Base-by-base conservation (phyloP, 192 early-diverging fungal species). In the Coemansia sp. region DNA sequence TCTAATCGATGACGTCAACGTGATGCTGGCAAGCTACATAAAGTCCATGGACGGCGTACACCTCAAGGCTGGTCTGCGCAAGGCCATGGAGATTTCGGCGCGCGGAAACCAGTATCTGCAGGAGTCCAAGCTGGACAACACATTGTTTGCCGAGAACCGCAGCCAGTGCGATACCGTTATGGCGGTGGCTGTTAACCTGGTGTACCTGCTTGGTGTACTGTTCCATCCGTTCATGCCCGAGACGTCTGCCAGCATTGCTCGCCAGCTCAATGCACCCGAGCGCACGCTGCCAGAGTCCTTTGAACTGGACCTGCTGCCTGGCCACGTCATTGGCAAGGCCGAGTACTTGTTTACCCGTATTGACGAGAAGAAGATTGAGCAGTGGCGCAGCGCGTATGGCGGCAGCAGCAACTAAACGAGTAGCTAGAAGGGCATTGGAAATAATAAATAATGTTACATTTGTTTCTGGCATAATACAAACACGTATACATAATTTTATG, bases 71-170 rank as follows among this genome's bases (percentile, higher is more conserved):
- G 97, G 80, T n/a, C 73, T 99, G 15, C 78, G 77, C 48, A 61
- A 83, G 14, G 90, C 87, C 53, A 97, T 97, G 95, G 90, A 91
- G 51, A 90, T 99, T 45, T 94, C 94, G 18, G 86, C 88, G 4
- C 87, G 87, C 24, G 97, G 95, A 25, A 99, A 99, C 78, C 80
- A 74, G 46, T 99, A 96, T 65, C 77, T 99, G 35, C 97, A 99
- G 69, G 89, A 93, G 42, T 87, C 88, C 73, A 86, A 87, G 50
- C 81, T 96, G 34, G 94, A 94, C 71, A 97, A 96, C 68, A 71
- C 81, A 28, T 73, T 98, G 19, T 98, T 95, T 53, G 63, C 64
- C 28, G 83, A 90, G 30, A 67, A 85, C 53, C 87, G 86, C 45
- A 68, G 72, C 11, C 79, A 85, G 50, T 97, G 95, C 77, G 86